Conservation (phyloP, 495 filamentous ascomycete genomes). For the Evansstolkia leycettana region DNA sequence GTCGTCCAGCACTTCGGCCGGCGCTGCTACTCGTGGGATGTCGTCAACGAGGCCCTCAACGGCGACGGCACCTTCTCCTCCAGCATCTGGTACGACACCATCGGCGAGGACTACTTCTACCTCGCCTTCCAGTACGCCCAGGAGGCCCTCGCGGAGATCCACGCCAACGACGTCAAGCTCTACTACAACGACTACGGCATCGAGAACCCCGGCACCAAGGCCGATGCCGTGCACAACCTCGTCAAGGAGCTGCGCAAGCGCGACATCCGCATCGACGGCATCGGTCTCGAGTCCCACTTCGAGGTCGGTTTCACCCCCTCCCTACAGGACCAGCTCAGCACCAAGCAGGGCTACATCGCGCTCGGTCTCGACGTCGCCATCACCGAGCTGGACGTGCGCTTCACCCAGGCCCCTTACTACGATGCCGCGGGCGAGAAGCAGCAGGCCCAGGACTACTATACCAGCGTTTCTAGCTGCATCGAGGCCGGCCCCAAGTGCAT, state of each 20-base stretch:
- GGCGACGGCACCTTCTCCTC: slow-evolving; percentile 26
- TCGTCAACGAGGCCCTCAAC: slow-evolving; percentile 41
- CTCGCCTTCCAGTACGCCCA: slow-evolving; percentile 36
- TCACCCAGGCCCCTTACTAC: slow-evolving; percentile 18
- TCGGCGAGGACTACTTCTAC: slow-evolving; percentile 15
- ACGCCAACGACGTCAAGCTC: slow-evolving; percentile 34
- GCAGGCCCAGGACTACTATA: slow-evolving; percentile 43
- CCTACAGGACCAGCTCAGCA: slow-evolving; percentile 20
- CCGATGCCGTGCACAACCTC: slow-evolving; percentile 28
- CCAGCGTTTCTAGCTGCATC: slow-evolving; percentile 40
- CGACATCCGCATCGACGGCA: slow-evolving; percentile 44
- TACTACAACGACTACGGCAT: slow-evolving; percentile 61
- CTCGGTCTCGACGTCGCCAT: slow-evolving; percentile 45
- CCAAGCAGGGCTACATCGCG: slow-evolving; percentile 30
- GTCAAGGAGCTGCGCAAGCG: slow-evolving; percentile 33
- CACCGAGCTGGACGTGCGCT: slow-evolving; percentile 51
- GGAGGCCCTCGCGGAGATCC: slow-evolving; percentile 9
- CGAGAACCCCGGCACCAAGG: slow-evolving; percentile 41
- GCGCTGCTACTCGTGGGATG: slow-evolving; percentile 35
- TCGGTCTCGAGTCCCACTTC: slow-evolving; percentile 49
- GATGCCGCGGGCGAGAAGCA: slow-evolving; percentile 24
- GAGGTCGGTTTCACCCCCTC: slow-evolving; percentile 37
- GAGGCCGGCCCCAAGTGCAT: slow-evolving; percentile 38
- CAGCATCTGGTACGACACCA: slow-evolving; percentile 13
- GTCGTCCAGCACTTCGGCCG: slow-evolving; percentile 34